phyloP scores from a whole-genome alignment of 495 filamentous ascomycete genomes.

The Penicilliopsis zonata region DNA sequence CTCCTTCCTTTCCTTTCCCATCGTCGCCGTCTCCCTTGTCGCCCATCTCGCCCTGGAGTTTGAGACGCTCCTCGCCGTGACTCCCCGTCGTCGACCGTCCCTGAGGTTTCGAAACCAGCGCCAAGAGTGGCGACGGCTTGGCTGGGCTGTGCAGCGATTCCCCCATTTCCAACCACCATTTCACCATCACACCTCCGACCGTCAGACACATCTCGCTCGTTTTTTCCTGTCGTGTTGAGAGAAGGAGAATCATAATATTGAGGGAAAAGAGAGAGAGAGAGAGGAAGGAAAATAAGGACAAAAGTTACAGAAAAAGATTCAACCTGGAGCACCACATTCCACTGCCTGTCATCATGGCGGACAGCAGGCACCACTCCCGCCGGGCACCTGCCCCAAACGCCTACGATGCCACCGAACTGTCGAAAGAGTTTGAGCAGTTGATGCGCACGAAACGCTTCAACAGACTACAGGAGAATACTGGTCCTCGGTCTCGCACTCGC shows the following conservation, averaged over 20 bases:
- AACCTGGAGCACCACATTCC: conserved; percentile 13
- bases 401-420: conserved; percentile 39
- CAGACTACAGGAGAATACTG: conserved; percentile 51
- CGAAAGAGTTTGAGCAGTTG: conserved; percentile 61
- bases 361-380: conserved; percentile 16
- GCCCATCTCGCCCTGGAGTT: too few relatives aligned
- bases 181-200: conserved; percentile 2
- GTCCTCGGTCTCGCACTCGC: conserved; percentile 41
- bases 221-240: conserved; percentile 6
- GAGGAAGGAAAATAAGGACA: not conserved
- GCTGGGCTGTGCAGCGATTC: conserved; percentile 12
- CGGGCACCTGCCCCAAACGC: conserved; percentile 18
- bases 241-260: too few relatives aligned
- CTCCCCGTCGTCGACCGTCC: not conserved
- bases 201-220: conserved; percentile 3
- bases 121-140: conserved; percentile 19
- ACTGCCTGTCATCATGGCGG: conserved; percentile 24
- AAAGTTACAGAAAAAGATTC: not conserved
- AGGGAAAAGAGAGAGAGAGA: too few relatives aligned
- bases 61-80: not conserved
- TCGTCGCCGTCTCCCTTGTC: not conserved
- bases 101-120: conserved; percentile 5
- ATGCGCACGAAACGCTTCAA: conserved; percentile 69
- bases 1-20: conserved; percentile 3
- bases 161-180: not conserved